Percentiles rank a stretch among this genome's conserved stretches.
Evolutionary conservation across 257 asterid genomes (phyloP).

Genomic region (Plectranthus barbatus): DNA sequence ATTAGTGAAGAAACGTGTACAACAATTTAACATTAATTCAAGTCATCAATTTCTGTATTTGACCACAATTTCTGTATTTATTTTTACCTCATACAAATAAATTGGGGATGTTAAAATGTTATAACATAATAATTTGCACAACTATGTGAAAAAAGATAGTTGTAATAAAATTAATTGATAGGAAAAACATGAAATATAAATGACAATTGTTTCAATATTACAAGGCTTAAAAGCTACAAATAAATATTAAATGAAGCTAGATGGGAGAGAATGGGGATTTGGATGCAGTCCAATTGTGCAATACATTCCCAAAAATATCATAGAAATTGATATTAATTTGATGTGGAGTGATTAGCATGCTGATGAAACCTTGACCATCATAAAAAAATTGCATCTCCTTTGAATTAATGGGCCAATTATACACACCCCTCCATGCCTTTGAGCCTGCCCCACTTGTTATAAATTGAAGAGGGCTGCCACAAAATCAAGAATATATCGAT

Average conservation of each 20-base stretch:
- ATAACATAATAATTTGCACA: no score
- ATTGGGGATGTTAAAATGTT: no score
- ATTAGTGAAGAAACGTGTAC: no score
- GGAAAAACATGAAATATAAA: neutral
- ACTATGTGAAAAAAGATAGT: no score
- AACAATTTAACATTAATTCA: no score
- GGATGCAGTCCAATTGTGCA: constrained; percentile 34
- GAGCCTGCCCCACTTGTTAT: constrained; percentile 43
- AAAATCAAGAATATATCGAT: neutral
- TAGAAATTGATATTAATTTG: constrained; percentile 25
- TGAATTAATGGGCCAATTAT: constrained; percentile 7
- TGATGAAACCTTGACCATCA: constrained; percentile 43
- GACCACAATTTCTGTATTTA: no score
- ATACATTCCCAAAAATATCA: constrained; percentile 28
- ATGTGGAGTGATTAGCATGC: constrained; percentile 23
- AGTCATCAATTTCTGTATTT: no score
- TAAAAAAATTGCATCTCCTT: constrained; percentile 31
- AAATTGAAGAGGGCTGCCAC: constrained; percentile 29
- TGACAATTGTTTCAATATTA: neutral
- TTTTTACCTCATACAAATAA: no score
- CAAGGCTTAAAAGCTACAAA: neutral
- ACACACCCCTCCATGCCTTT: constrained; percentile 36
- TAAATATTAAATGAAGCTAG: neutral
- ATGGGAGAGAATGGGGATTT: constrained; percentile 17
- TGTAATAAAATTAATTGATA: neutral